These are phyloP conservation scores for Ceratopteris richardii DNA, from an alignment of 75 land plant genomes.

Conservation along the genomic window DNA sequence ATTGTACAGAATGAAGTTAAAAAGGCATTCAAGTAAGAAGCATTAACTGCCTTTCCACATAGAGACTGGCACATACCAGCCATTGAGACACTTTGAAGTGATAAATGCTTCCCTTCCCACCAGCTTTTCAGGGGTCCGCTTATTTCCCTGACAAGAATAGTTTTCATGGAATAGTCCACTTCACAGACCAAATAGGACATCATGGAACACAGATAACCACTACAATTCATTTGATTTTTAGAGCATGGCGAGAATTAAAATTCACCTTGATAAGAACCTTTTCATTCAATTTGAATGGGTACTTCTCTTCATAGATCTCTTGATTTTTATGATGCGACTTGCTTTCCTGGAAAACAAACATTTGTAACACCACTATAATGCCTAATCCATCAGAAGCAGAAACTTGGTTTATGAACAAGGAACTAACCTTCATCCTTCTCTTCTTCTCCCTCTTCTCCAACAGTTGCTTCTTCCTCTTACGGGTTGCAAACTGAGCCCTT, in stretches of 20 bases:
- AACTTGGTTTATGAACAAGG: conserved; percentile 1
- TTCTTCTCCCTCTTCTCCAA: conserved; percentile 11
- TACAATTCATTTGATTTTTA: no score
- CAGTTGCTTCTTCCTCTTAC: conserved; percentile 22
- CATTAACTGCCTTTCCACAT: neutral
- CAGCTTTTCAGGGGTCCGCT: conserved; percentile 30
- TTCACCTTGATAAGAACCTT: conserved; percentile 33
- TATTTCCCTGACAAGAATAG: conserved; percentile 23
- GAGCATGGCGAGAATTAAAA: no score
- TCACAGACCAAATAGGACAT: neutral
- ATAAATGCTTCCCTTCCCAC: conserved; percentile 33
- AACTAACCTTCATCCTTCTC: conserved; percentile 2
- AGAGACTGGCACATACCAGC: conserved; percentile 14
- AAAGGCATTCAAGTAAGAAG: neutral
- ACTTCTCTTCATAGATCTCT: conserved; percentile 19
- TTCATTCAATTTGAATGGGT: conserved; percentile 31
- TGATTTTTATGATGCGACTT: neutral
- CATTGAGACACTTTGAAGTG: conserved; percentile 28
- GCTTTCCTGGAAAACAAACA: conserved; percentile 16
- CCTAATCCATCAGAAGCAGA: neutral
- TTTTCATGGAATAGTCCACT: neutral
- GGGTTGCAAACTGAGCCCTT: conserved; percentile 11
- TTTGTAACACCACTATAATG: conserved; percentile 10
- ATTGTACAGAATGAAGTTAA: conserved; percentile 3
- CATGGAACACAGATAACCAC: no score